Evolutionary conservation across 495 filamentous ascomycete species (phyloP), one percentile per base, ranked within the genome.

Genomic region (Neurospora tetraspora): DNA sequence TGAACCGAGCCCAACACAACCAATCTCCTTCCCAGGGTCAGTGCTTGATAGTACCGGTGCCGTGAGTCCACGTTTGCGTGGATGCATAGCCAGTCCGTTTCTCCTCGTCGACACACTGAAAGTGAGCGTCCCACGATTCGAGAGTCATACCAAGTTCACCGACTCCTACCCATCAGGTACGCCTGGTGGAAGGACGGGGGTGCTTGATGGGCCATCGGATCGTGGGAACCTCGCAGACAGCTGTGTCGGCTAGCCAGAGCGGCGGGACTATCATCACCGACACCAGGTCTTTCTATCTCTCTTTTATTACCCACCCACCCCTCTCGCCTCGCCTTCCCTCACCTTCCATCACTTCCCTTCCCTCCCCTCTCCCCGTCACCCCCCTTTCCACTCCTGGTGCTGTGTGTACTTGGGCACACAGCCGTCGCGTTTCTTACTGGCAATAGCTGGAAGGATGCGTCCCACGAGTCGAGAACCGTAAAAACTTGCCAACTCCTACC

Each of bases 21-120:
- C 71, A 70, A 70, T 53, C 5, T 72, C 59, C 34, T 31, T 18
- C 27, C 31, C 7, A 70, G 71, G 40, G 71, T 72, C 65, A 72
- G 71, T 72, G 53, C 53, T 34, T 61, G 53, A 61, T 72, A 36
- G 61, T 72, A 72, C 71, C 71, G 71, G 71, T 72, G 71, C 53
- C 53, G 53, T 69, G 71, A 72, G 61, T 69, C 69, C 71, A 36
- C 59, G 71, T 11, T 68, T 39, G 53, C 71, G 47, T 72, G 71
- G 47, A 65, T 68, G 71, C 27, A 72, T 72, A 61, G 65, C 65
- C 71, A 65, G 65, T 72, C 65, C 71, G 71, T 69, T 43, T 43
- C 61, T 72, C 39, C 71, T 53, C 14, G 65, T 14, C 71, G 61
- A 34, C 71, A 20, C 61, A 36, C 65, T 72, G 37, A 42, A 69